These are phyloP conservation scores for Skeletonema marinoi DNA, from an alignment of 108 stramenopile species.

Conservation along the genomic window DNA sequence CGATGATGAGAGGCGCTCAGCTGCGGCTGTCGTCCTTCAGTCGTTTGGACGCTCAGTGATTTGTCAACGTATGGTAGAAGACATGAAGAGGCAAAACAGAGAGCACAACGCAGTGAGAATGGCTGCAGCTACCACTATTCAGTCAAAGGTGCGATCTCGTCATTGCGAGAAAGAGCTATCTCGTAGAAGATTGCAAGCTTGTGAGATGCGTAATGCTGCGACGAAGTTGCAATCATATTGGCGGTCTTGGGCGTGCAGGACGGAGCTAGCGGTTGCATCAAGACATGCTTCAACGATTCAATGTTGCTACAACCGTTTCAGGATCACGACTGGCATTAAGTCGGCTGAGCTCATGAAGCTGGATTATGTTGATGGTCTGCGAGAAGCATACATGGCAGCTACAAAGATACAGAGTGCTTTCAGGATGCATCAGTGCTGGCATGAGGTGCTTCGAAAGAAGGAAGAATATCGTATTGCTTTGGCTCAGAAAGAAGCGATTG, in stretches of 20 bases:
- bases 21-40: not conserved
- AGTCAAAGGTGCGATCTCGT: not conserved
- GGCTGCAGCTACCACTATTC: not conserved
- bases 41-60: no score
- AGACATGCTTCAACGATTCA: not conserved
- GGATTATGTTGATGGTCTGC: not conserved
- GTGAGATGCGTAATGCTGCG: not conserved
- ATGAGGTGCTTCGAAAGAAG: not conserved
- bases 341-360: not conserved
- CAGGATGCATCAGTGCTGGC: not conserved
- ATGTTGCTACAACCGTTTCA: not conserved
- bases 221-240: constrained; percentile 10
- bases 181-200: not conserved
- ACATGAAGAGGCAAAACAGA: not conserved
- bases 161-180: not conserved
- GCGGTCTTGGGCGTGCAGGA: constrained; percentile 5
- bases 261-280: no score
- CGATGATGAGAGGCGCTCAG: no score
- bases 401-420: constrained; percentile 15
- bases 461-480: not conserved
- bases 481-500: not conserved
- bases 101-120: not conserved
- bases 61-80: no score
- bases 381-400: not conserved
- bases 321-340: not conserved